A percentile compares a stretch with the other conserved stretches of the same genome.
Conservation (phyloP, 345 rosid genomes). For the Psidium friedrichsthalianum region DNA sequence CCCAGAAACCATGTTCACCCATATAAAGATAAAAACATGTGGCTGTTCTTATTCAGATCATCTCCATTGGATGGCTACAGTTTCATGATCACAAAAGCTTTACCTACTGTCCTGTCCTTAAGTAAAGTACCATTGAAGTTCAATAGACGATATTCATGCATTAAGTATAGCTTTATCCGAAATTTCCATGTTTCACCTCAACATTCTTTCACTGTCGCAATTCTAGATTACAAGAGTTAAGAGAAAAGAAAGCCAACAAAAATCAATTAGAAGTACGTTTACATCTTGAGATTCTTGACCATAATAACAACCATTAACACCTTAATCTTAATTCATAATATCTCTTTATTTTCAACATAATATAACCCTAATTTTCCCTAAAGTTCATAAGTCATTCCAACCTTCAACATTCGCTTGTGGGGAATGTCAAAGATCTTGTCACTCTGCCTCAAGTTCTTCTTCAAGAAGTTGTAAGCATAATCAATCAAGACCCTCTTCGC, state of each 20-base stretch:
- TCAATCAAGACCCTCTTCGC: conserved; percentile 24
- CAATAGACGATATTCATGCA: neutral
- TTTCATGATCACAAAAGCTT: neutral
- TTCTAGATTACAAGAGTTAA: neutral
- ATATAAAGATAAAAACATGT: neutral
- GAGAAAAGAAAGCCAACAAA: neutral
- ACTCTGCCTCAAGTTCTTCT: conserved; percentile 22
- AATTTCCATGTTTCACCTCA: neutral
- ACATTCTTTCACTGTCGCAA: neutral
- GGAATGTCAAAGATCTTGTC: conserved; percentile 34
- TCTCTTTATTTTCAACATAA: neutral
- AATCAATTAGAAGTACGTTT: neutral
- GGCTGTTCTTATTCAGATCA: neutral
- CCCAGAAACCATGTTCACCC: no score
- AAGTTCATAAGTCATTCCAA: conserved; percentile 46
- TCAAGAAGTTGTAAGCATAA: conserved; percentile 32
- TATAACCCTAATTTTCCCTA: neutral
- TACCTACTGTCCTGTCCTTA: neutral
- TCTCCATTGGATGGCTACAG: neutral
- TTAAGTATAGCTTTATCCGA: neutral
- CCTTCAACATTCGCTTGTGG: conserved; percentile 37
- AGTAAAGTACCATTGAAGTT: neutral
- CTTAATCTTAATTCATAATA: neutral
- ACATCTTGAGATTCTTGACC: neutral
- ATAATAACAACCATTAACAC: neutral